These are phyloP conservation scores for Trichoderma asperellum DNA, from an alignment of 2,329 filamentous ascomycete genomes.

Conservation along the genomic window DNA sequence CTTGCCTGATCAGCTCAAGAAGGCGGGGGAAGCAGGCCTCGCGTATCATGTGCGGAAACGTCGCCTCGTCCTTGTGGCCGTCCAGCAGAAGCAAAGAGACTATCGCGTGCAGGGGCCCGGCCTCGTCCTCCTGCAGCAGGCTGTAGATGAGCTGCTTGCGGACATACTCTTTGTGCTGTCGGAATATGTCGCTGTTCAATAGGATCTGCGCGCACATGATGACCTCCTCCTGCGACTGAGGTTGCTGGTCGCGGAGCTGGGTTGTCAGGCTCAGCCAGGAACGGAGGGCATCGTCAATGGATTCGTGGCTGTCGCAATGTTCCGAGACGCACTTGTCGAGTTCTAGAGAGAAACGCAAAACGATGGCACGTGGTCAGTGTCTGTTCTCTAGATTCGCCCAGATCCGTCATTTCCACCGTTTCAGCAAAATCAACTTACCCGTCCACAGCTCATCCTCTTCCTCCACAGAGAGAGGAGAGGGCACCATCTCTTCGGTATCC, in stretches of 20 bases:
- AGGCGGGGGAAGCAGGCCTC: conserved; percentile 84
- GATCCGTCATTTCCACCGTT: background rate
- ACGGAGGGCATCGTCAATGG: conserved; percentile 83
- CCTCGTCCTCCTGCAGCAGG: conserved; percentile 85
- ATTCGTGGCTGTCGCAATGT: conserved; percentile 56
- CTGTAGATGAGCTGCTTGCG: conserved; percentile 91
- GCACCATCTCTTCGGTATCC: conserved; percentile 65
- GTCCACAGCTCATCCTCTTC: conserved; percentile 88
- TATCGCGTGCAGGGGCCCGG: conserved; percentile 77
- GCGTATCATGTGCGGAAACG: conserved; percentile 84
- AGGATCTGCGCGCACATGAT: conserved; percentile 79
- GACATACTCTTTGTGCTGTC: conserved; percentile 78
- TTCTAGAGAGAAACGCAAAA: conserved; percentile 42
- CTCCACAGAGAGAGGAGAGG: conserved; percentile 62
- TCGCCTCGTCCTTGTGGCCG: conserved; percentile 74
- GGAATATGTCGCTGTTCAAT: conserved; percentile 75
- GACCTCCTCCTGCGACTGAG: conserved; percentile 77
- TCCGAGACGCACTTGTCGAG: conserved; percentile 52
- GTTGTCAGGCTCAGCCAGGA: conserved; percentile 80
- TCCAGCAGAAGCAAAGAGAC: conserved; percentile 85
- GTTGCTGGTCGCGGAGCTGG: conserved; percentile 73
- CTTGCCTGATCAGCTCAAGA: conserved; percentile 76
- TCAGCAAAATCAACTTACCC: conserved; percentile 55
- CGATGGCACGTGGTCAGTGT: conserved; percentile 28
- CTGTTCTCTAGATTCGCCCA: background rate